Evolutionary conservation across 2,329 filamentous ascomycete species (phyloP), one percentile per base, ranked within the genome.

Genomic region (Arthrobotrys sphaeroides): DNA sequence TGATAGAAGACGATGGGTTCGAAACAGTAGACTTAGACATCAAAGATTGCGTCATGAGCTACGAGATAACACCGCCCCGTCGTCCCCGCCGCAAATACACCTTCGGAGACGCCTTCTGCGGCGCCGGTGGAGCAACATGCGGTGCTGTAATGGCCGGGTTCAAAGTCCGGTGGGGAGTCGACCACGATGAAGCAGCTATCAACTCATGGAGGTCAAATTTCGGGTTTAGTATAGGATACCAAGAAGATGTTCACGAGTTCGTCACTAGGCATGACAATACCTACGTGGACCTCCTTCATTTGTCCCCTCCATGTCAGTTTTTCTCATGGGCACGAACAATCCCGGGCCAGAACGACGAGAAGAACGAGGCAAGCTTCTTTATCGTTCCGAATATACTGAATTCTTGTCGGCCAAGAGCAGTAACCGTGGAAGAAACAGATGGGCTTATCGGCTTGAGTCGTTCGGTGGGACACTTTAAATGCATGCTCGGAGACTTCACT

Each of bases 391-490:
- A 86, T 3, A 81, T 93, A 0, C 82, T 94, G 0, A 82, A 85
- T 4, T 86, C 86, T 38, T 81, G 86, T 0, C 86, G 85, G 0
- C 92, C 93, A 0, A 85, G 92, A 0, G 80, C 95, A 0, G 86
- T 92, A 1, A 96, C 92, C 0, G 83, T 96, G 0, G 93, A 96
- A 79, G 90, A 96, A 80, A 94, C 92, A 0, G 89, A 88, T 64
- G 92, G 91, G 81, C 87, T 0, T 84, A 85, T 38, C 82, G 86
- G 22, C 40, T 42, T 42, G 9, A 74, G 70, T 38, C 70, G 70
- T n/a, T 68, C 70, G 5, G 70, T 68, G 12, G 82, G 83, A 0
- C 88, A 87, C 61, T 89, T 93, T 57, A 84, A 86, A 45, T 82
- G 85, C 0, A 82, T 94, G 0, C 83, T 95, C 1, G 83, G 86